A percentile compares a stretch with the other conserved stretches of the same genome.
phyloP scores from a whole-genome alignment of 495 filamentous ascomycete species.

The Cetradonia linearis region DNA sequence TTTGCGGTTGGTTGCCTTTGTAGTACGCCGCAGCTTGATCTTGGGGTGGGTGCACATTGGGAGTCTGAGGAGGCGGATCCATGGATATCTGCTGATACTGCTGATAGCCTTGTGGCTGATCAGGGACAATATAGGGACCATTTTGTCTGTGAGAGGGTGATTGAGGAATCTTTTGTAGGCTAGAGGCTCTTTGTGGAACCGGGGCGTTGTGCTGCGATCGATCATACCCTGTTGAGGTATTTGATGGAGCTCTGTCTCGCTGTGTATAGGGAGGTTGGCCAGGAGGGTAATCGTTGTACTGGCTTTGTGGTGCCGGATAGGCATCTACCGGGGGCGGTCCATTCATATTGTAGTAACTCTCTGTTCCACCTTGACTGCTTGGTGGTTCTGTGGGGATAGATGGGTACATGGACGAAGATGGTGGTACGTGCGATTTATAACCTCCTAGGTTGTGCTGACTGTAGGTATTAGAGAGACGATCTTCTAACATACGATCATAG shows the following conservation, averaged over 20 bases:
- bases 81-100: conserved; percentile 15
- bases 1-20: conserved; percentile 16
- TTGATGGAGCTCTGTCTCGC: conserved; percentile 23
- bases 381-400: conserved; percentile 45
- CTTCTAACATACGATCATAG: conserved; percentile 96
- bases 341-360: conserved; percentile 73
- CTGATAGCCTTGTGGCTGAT: conserved; percentile 19
- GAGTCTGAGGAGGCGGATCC: conserved; percentile 21
- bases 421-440: conserved; percentile 38
- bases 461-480: conserved; percentile 85
- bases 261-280: conserved; percentile 24
- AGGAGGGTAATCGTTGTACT: conserved; percentile 23
- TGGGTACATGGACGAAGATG: conserved; percentile 57
- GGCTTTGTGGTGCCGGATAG: conserved; percentile 27
- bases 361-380: conserved; percentile 46
- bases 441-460: conserved; percentile 56
- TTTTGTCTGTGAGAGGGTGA: conserved; percentile 14
- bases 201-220: conserved; percentile 19
- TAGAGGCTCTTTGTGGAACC: conserved; percentile 24
- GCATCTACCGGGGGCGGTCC: conserved; percentile 39
- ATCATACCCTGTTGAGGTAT: conserved; percentile 24
- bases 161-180: conserved; percentile 18
- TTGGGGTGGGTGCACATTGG: conserved; percentile 9
- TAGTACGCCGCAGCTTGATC: conserved; percentile 21
- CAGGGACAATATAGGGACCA: conserved; percentile 13